These are phyloP conservation scores for Dendrothele bispora DNA, from an alignment of 768 basidiomycete genomes.

Conservation along the genomic window DNA sequence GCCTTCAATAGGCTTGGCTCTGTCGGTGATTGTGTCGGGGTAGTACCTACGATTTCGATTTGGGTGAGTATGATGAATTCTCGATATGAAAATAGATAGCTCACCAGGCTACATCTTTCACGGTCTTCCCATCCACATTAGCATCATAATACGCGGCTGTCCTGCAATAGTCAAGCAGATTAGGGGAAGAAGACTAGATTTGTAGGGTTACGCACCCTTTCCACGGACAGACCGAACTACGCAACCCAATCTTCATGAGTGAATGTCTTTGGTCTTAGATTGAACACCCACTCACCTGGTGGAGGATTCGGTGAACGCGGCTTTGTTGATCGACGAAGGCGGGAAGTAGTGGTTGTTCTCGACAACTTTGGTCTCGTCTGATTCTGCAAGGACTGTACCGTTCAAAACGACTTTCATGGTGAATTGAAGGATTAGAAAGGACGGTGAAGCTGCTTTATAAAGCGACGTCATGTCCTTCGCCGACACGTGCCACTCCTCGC, in stretches of 20 bases:
- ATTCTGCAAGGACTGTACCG: conserved; percentile 57
- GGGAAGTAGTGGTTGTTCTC: conserved; percentile 80
- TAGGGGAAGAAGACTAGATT: neutral
- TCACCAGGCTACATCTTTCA: conserved; percentile 69
- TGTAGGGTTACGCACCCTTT: conserved; percentile 54
- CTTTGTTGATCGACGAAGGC: conserved; percentile 46
- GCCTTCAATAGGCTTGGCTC: conserved; percentile 61
- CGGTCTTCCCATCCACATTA: conserved; percentile 42
- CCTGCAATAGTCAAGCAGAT: conserved; percentile 28
- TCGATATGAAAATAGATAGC: conserved; percentile 13
- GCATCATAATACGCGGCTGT: conserved; percentile 68
- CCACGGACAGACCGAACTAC: conserved; percentile 62
- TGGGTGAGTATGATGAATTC: neutral
- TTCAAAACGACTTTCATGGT: conserved; percentile 54
- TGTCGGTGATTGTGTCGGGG: conserved; percentile 47
- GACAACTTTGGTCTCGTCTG: conserved; percentile 51
- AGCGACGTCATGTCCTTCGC: no score
- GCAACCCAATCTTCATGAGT: neutral
- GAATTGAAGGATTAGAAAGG: neutral
- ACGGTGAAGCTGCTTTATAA: no score
- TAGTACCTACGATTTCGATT: conserved; percentile 55
- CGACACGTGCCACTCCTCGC: no score
- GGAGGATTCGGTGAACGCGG: conserved; percentile 47
- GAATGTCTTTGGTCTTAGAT: neutral
- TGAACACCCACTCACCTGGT: conserved; percentile 43